Evolutionary conservation across 1,139 yeast species (phyloP), one percentile per base, ranked within the genome.

Genomic region (Diutina neorugosa): DNA sequence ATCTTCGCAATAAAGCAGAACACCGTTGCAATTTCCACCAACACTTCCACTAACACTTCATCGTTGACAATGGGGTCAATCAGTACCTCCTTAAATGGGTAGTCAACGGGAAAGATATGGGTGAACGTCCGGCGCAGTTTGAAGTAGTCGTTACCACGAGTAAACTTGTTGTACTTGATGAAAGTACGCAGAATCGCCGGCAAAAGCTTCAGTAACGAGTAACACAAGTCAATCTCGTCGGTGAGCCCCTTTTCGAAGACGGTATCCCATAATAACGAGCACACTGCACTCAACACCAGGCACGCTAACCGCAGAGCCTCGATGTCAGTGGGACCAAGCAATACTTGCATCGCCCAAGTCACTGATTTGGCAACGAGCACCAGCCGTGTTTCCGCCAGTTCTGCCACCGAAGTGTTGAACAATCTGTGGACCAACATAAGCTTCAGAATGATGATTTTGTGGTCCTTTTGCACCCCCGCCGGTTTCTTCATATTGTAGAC

Each of bases 11-110:
- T 68, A 60, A 74, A 80, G 44, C 81, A 70, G 56, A 84, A 81
- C 20, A 84, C 69, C 7, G 84, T 74, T 19, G 85, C 74, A 53
- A 87, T 63, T 63, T 89, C 97, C 53, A 86, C 72, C 56, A 89
- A 69, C 2, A 86, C 71, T 64, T 89, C 97, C 47, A 84, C 89
- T 57, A 86, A 72, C 1, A 76, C 73, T 58, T 83, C 87, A 58
- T 84, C 88, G 58, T 81, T 80, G 23, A 87, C 87, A 52, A 83
- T 74, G 0, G 95, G 84, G 63, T 88, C 96, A 60, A 86, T 77
- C 1, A 93, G 82, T 48, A 76, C 64, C 48, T 82, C 83, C 53
- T 69, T 69, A 62, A 85, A 84, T 19, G 96, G 96, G 62, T 77
- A 80, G 16, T 69, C 68, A 19, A 75, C 74, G 4, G 95, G 96